Base-by-base conservation (phyloP, 1,284 basidiomycete species). In the Meripilus lineatus region DNA sequence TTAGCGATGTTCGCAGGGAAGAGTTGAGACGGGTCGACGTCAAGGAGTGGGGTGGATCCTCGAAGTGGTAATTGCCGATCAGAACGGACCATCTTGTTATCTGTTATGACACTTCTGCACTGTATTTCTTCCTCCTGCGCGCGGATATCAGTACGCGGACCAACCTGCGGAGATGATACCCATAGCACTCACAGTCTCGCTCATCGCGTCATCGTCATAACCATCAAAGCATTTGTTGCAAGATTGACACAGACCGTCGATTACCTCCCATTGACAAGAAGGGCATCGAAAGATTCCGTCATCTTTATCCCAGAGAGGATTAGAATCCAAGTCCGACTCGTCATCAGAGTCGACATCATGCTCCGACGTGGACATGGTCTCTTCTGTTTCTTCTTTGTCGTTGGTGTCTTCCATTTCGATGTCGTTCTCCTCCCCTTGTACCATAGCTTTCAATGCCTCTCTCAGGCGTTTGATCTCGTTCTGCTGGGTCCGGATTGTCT, bases 1-100 rank as follows among this genome's bases (percentile, higher is more conserved):
- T 44, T 41, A 7, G 42, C 40, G 5, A 47, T 46, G 15, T 38
- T 45, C 30, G 13, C 22, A 20, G 20, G 36, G 13, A 39, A 24
- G 43, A 38, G 37, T 22, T 24, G 22, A 5, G 37, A 21, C 7
- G 37, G 37, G 11, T 24, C 15, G 8, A 38, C 17, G 6, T 40
- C 23, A 10, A 7, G 23, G 5, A 30, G 13, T 17, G 38, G 38
- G 11, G 38, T 40, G 10, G 14, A 21, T 7, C 38, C 38, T 15
- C 38, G 38, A 20, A 26, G 23, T 5, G 38, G 5, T 8, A 40
- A 5, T 30, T 32, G 38, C 5, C 38, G 38, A 8, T 22, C 6
- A 30, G 23, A 28, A 5, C 5, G 21, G 7, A 40, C 8, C 13
- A 30, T 7, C 18, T 24, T 46, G 51, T 54, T 2, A 5, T 48